These are phyloP conservation scores for Triglochin maritima DNA, from an alignment of 106 monocot genomes.

Conservation along the genomic window DNA sequence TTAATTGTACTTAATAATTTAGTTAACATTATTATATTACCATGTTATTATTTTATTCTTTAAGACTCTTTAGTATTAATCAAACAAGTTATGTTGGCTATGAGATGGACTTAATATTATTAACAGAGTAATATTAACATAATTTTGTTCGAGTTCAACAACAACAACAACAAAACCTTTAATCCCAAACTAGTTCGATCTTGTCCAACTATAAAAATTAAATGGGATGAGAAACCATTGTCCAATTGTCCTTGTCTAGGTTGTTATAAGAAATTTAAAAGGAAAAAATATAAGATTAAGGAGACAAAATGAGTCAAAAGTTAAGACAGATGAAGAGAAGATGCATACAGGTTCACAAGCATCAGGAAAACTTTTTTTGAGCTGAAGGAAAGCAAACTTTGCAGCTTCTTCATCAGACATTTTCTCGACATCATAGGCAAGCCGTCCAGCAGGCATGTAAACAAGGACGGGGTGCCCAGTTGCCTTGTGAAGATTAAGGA, in stretches of 20 bases:
- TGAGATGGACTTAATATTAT: no score
- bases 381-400: slow-evolving; percentile 70
- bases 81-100: no score
- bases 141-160: no score
- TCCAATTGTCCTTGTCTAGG: not conserved
- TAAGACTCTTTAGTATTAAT: no score
- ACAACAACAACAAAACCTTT: no score
- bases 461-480: slow-evolving; percentile 97
- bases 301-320: not conserved
- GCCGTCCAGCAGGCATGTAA: slow-evolving; percentile 94
- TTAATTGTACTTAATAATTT: no score
- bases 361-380: slow-evolving; percentile 68
- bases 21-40: no score
- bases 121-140: no score
- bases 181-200: no score
- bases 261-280: not conserved
- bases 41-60: no score
- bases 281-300: not conserved
- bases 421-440: slow-evolving; percentile 88
- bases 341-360: slow-evolving; percentile 69
- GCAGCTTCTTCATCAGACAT: slow-evolving; percentile 84
- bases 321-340: not conserved
- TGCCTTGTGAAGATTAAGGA: slow-evolving; percentile 99
- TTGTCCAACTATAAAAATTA: not conserved
- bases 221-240: not conserved